Conservation (phyloP, 2,329 filamentous ascomycete genomes). For the Alternaria sp. region DNA sequence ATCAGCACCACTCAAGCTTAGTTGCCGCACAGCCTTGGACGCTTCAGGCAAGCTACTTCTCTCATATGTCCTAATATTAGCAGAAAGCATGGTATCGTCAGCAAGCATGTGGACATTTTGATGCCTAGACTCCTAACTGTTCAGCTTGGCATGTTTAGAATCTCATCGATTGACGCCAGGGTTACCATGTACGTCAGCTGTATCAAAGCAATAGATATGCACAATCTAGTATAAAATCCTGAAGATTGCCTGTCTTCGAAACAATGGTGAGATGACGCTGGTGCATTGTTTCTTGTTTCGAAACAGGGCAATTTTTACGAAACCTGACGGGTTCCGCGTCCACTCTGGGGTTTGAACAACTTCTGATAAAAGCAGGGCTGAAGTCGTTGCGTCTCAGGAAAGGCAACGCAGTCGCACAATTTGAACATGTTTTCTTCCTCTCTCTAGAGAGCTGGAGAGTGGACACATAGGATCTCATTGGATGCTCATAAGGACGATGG, state of each 20-base stretch:
- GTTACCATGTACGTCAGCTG: conserved; percentile 9
- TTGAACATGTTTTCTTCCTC: background rate
- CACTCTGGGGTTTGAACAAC: background rate
- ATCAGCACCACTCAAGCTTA: conserved; percentile 21
- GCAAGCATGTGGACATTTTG: conserved; percentile 8
- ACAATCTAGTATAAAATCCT: background rate
- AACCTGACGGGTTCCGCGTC: conserved; percentile 3
- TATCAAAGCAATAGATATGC: background rate
- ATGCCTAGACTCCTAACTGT: conserved; percentile 3
- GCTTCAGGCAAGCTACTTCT: conserved; percentile 16
- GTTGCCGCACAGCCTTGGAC: conserved; percentile 20
- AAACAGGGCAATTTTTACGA: conserved; percentile 13
- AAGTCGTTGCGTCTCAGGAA: background rate
- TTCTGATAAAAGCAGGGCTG: background rate
- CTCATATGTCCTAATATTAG: conserved; percentile 13
- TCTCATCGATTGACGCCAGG: conserved; percentile 5
- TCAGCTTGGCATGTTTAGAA: conserved; percentile 4
- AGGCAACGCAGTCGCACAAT: background rate
- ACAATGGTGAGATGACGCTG: conserved; percentile 15
- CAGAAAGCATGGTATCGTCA: conserved; percentile 17
- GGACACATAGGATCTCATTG: background rate
- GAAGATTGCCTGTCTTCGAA: conserved; percentile 8
- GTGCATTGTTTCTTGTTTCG: conserved; percentile 16
- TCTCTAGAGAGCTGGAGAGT: background rate
- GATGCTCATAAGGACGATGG: background rate